phyloP scores from a whole-genome alignment of 768 basidiomycete species.

The Neoboletus brunneissimus region DNA sequence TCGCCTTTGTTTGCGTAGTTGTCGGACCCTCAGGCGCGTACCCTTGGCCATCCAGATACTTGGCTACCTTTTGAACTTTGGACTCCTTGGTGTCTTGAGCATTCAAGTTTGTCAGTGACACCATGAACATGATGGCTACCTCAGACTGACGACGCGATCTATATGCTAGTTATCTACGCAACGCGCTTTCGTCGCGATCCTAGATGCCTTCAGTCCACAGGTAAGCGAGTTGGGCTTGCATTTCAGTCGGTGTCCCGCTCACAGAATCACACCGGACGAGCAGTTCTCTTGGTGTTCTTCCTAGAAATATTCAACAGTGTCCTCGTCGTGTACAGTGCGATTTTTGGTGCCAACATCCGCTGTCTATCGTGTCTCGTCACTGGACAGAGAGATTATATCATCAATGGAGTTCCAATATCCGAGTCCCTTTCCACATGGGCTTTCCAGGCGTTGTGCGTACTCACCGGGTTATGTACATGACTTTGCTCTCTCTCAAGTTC shows the following conservation, averaged over 20 bases:
- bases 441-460: slow-evolving; percentile 5
- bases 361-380: slow-evolving; percentile 10
- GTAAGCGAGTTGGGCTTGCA: neutral
- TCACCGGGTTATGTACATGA: slow-evolving; percentile 7
- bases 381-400: slow-evolving; percentile 5
- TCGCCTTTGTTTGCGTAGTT: neutral
- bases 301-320: slow-evolving; percentile 7
- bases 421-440: slow-evolving; percentile 7
- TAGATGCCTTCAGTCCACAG: slow-evolving; percentile 3
- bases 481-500: neutral
- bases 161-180: slow-evolving; percentile 1
- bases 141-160: neutral
- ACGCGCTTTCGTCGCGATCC: slow-evolving; percentile 4
- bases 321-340: slow-evolving; percentile 4
- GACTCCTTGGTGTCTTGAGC: slow-evolving; percentile 2
- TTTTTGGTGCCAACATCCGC: slow-evolving; percentile 2
- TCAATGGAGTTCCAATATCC: neutral
- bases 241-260: neutral
- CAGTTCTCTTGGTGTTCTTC: slow-evolving; percentile 6
- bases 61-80: slow-evolving; percentile 11
- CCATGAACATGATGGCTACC: neutral
- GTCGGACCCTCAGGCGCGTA: neutral
- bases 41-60: neutral
- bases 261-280: neutral
- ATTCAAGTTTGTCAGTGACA: slow-evolving; percentile 8